A percentile compares a stretch with the other conserved stretches of the same genome.
phyloP scores from a whole-genome alignment of 768 basidiomycete genomes.

The Lactarius sp. region DNA sequence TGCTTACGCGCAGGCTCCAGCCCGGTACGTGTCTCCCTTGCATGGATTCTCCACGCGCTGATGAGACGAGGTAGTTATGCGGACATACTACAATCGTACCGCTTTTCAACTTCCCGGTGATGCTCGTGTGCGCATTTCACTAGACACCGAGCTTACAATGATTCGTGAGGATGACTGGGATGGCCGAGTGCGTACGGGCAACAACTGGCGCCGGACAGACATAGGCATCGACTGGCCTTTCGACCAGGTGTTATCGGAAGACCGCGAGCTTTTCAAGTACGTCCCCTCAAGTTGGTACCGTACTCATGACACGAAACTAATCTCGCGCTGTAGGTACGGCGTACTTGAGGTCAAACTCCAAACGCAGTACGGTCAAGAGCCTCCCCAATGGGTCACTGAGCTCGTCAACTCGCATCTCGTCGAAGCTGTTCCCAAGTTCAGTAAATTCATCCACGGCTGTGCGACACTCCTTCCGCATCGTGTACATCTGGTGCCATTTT shows the following conservation, averaged over 20 bases:
- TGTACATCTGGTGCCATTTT: conserved; percentile 96
- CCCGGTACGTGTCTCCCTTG: conserved; percentile 58
- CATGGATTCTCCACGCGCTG: background rate
- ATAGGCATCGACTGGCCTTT: conserved; percentile 93
- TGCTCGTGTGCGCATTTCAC: conserved; percentile 96
- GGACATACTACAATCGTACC: conserved; percentile 97
- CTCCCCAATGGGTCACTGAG: conserved; percentile 93
- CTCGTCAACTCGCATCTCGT: conserved; percentile 94
- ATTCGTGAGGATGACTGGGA: conserved; percentile 98
- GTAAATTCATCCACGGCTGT: conserved; percentile 96
- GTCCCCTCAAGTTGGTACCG: background rate
- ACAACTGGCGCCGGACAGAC: conserved; percentile 94
- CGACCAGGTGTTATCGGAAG: conserved; percentile 61
- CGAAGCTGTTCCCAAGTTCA: conserved; percentile 97
- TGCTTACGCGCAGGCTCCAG: conserved; percentile 71
- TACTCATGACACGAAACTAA: background rate
- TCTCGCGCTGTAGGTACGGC: conserved; percentile 54
- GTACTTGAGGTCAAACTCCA: conserved; percentile 97
- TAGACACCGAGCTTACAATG: conserved; percentile 95
- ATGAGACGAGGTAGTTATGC: conserved; percentile 58
- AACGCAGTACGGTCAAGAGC: conserved; percentile 92
- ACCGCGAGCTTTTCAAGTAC: conserved; percentile 90
- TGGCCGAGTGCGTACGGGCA: conserved; percentile 61
- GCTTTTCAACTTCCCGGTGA: conserved; percentile 99
- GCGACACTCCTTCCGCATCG: conserved; percentile 87